These are phyloP conservation scores for Zoysia matrella DNA, from an alignment of 202 grass and related monocot species.

Conservation along the genomic window DNA sequence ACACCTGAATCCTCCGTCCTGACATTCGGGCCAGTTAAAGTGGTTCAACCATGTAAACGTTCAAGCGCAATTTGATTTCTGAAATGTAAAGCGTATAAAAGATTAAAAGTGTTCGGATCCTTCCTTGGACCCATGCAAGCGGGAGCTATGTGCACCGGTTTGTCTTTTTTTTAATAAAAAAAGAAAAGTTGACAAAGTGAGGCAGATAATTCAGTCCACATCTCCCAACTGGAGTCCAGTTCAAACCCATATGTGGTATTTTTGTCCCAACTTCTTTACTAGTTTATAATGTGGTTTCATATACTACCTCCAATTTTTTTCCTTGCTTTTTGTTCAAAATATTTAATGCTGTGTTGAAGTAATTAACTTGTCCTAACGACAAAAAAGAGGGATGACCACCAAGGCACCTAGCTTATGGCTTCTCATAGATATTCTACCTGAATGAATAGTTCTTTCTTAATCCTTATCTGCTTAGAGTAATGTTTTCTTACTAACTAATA, in stretches of 20 bases:
- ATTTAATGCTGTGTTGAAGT: no score
- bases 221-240: background rate
- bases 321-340: background rate
- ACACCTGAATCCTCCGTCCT: background rate
- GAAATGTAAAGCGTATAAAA: no score
- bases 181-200: no score
- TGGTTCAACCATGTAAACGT: background rate
- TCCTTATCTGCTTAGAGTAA: conserved; percentile 2
- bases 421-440: background rate
- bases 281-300: background rate
- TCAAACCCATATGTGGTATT: background rate
- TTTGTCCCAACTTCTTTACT: background rate
- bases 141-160: no score
- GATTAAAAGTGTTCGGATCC: no score
- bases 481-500: background rate
- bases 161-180: no score
- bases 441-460: background rate
- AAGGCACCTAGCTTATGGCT: no score
- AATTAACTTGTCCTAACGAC: no score
- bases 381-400: no score
- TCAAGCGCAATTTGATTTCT: background rate
- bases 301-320: background rate
- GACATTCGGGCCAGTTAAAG: background rate
- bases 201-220: background rate
- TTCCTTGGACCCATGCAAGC: no score